Base-by-base conservation (phyloP, 1,139 yeast genomes). In the Yamadazyma songkhlaensis region DNA sequence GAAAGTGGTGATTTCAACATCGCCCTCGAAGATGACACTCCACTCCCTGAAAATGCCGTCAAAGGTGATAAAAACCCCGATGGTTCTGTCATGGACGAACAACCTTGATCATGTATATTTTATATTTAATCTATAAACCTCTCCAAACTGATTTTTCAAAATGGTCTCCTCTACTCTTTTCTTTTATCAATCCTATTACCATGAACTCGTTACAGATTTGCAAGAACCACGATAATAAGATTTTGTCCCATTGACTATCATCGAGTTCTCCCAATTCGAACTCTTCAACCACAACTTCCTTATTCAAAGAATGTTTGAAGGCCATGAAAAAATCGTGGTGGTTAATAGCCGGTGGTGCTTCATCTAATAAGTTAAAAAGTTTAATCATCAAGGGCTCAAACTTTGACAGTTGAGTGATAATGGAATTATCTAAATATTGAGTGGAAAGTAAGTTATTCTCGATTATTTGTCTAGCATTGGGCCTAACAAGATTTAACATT, bases 321-420 rank as follows among this genome's bases (percentile, higher is more conserved):
- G 90, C 89, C 34, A 69, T 62, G 54, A 74, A 89, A 51, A 84
- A 85, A 51, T 89, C 97, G 58, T 74, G 84, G 35, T 87, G 74
- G 53, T 88, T 89, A 45, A 88, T 73, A 20, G 72, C 65, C 2
- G 81, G 70, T 21, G 88, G 86, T 0, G 96, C 92, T 52, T 89
- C 97, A 44, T 92, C 77, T 56, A 84, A 84, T 14, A 88, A 69
- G 33, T 78, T 74, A 59, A 79, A 89, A 38, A 88, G 57, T 32
- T 74, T 76, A 26, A 79, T 67, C 9, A 83, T 55, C 2, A 74
- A 68, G 31, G 82, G 94, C 42, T 68, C 76, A 40, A 69, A 33
- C 14, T 9, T 40, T 32, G 13, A 32, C 25, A 7, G 38, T 34
- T 13, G 40, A 3, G 15, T 20, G 13, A 62, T 47, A 28, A 61